These are phyloP conservation scores for Thermomucor indicae-seudaticae DNA, from an alignment of 371 early-diverging fungal genomes.

Conservation along the genomic window DNA sequence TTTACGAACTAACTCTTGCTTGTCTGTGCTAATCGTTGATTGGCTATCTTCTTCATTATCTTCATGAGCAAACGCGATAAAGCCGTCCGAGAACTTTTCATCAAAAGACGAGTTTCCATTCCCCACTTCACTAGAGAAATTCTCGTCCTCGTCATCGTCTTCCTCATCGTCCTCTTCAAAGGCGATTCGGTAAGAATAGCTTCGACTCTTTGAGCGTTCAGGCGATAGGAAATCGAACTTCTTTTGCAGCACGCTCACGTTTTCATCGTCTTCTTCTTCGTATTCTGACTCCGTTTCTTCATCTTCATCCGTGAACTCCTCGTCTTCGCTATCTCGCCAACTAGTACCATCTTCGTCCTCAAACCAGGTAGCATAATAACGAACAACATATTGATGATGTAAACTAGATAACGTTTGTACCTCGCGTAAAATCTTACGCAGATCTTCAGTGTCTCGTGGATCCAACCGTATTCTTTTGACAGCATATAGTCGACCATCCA, in stretches of 20 bases:
- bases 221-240: conserved; percentile 54
- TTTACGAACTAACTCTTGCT: conserved; percentile 3
- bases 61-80: conserved; percentile 26
- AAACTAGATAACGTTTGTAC: conserved; percentile 88
- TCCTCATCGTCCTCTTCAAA: conserved; percentile 51
- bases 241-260: conserved; percentile 47
- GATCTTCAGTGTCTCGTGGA: conserved; percentile 72
- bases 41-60: background rate
- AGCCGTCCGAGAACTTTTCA: no score
- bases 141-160: conserved; percentile 21
- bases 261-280: conserved; percentile 39
- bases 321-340: conserved; percentile 43
- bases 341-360: conserved; percentile 60
- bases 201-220: conserved; percentile 44
- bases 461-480: conserved; percentile 83
- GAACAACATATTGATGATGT: conserved; percentile 88
- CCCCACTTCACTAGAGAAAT: no score
- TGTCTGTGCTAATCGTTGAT: conserved; percentile 6
- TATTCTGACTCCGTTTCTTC: conserved; percentile 39
- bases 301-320: conserved; percentile 26
- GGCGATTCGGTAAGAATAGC: conserved; percentile 49
- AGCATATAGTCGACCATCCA: conserved; percentile 87
- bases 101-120: conserved; percentile 13
- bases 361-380: conserved; percentile 95
- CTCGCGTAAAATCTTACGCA: conserved; percentile 83